Base-by-base conservation (phyloP, 805 yeast species). In the Candida sphagnicola region DNA sequence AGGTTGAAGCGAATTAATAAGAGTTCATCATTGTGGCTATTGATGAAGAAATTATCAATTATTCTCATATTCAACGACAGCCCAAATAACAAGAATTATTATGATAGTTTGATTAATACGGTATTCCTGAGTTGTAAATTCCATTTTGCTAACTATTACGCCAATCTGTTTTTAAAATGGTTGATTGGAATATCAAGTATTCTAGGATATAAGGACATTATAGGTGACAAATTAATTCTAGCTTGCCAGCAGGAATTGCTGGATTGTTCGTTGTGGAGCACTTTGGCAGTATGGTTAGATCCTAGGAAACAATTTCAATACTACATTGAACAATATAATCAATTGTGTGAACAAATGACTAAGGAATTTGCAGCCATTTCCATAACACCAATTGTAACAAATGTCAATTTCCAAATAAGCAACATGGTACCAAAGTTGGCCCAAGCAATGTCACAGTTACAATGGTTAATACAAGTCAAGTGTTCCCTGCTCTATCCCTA, bases 121-220 rank as follows among this genome's bases (percentile, higher is more conserved):
- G 37, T 54, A 8, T 40, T 65, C 16, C 51, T 42, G 29, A 59
- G 71, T 21, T 57, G 62, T 47, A 46, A 53, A 18, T 32, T 57
- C 16, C 74, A 68, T 47, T 59, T 49, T 41, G 65, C 70, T 28
- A 68, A 67, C 44, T 68, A 68, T 44, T 59, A 67, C 37, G 72
- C 67, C 1, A 51, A 57, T 21, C 51, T 49, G 35, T 62, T 53
- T 34, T 38, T 65, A n/a, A 45, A 49, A 15, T 66, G 71, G 71
- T 37, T 52, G 4, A 42, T 56, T 4, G 36, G 40, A 4, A 35
- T 59, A 10, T 42, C 40, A 37, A 18, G 34, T 12, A 31, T 34
- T 16, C 8, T 41, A 13, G 19, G 12, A 23, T 11, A 13, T 19
- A 11, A 21, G 4, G 36, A 39, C 8, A 11, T 8, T 8, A 8